A percentile compares a stretch with the other conserved stretches of the same genome.
These are phyloP conservation scores for Papilionanthe hybrid DNA, from an alignment of 116 monocot species.

Conservation along the genomic window DNA sequence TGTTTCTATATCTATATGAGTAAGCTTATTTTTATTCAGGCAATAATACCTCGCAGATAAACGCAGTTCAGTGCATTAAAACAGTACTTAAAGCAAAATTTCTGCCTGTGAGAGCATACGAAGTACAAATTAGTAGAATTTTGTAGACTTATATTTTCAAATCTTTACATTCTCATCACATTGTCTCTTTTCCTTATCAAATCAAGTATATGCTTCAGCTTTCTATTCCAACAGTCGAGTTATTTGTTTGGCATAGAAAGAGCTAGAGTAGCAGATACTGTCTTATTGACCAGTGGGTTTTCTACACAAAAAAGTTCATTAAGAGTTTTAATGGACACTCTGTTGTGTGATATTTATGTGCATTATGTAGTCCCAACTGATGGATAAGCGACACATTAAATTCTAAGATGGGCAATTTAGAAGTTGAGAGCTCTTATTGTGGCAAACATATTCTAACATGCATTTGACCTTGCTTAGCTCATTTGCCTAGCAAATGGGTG, in stretches of 20 bases:
- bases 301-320: background rate
- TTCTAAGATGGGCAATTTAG: background rate
- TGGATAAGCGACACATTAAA: background rate
- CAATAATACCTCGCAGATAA: background rate
- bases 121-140: background rate
- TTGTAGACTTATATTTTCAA: background rate
- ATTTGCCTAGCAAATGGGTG: too few relatives aligned
- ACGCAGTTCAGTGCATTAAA: background rate
- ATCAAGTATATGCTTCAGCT: background rate
- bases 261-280: background rate
- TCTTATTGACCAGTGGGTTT: background rate
- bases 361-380: background rate
- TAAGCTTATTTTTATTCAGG: background rate
- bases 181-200: background rate
- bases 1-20: background rate
- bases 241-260: background rate
- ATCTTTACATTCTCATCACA: background rate
- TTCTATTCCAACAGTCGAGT: background rate
- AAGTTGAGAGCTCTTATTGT: background rate
- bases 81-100: background rate
- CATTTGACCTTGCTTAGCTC: too few relatives aligned
- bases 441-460: too few relatives aligned
- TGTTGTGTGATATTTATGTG: constrained; percentile 1
- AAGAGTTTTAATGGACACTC: constrained; percentile 32
- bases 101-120: background rate